A percentile compares a stretch with the other conserved stretches of the same genome.
phyloP scores from a whole-genome alignment of 345 rosid genomes.

The Psidium friedrichsthalianum region DNA sequence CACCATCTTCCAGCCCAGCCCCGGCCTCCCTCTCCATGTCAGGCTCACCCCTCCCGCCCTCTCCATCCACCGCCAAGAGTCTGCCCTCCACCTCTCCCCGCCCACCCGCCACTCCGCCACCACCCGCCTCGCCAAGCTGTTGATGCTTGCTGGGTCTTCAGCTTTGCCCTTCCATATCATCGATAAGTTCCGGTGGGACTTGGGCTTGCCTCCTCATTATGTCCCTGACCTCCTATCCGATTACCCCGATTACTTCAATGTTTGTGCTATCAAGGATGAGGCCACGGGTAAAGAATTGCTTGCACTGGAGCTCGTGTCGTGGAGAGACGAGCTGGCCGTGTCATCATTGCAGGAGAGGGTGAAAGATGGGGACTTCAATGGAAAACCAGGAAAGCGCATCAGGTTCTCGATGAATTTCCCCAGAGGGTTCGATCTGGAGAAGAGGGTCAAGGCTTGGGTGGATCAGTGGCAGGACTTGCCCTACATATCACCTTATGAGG shows the following conservation, averaged over 20 bases:
- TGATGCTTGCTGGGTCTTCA: slow-evolving; percentile 44
- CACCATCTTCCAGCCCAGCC: slow-evolving; percentile 53
- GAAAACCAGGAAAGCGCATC: slow-evolving; percentile 29
- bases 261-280: slow-evolving; percentile 21
- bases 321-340: slow-evolving; percentile 37
- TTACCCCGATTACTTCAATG: slow-evolving; percentile 66
- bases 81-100: slow-evolving; percentile 17
- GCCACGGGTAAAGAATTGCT: slow-evolving; percentile 18
- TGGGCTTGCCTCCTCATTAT: slow-evolving; percentile 68
- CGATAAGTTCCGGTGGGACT: slow-evolving; percentile 53
- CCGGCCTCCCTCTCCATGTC: slow-evolving; percentile 53
- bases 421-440: slow-evolving; percentile 53
- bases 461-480: slow-evolving; percentile 75
- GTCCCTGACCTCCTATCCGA: slow-evolving; percentile 40
- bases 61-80: slow-evolving; percentile 46
- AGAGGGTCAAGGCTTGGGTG: slow-evolving; percentile 58
- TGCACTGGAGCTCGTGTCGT: slow-evolving; percentile 36
- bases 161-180: slow-evolving; percentile 43
- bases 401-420: slow-evolving; percentile 66
- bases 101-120: slow-evolving; percentile 20
- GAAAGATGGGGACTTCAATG: slow-evolving; percentile 1
- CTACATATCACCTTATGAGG: slow-evolving; percentile 63
- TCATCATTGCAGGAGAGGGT: slow-evolving; percentile 61
- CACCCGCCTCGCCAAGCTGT: slow-evolving; percentile 42
- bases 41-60: slow-evolving; percentile 48